Percentiles rank a stretch among this genome's conserved stretches.
These are phyloP conservation scores for Pseudomassariella vexata DNA, from an alignment of 2,329 filamentous ascomycete genomes.

Conservation along the genomic window DNA sequence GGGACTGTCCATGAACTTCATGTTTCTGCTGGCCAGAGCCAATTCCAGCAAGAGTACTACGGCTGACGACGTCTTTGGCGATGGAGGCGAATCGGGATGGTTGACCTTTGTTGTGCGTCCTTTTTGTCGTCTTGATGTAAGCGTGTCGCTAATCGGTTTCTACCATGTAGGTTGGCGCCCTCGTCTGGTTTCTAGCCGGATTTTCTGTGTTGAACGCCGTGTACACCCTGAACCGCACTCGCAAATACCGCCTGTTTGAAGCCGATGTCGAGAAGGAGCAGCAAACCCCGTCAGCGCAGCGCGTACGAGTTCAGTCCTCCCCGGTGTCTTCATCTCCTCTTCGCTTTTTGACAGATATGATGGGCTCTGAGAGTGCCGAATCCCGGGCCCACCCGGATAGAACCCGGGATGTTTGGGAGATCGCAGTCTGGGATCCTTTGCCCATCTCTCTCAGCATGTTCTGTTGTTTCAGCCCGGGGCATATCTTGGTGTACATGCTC, in stretches of 20 bases:
- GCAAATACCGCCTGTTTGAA: constrained; percentile 89
- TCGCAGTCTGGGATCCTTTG: constrained; percentile 88
- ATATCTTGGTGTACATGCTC: constrained; percentile 85
- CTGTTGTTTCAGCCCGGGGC: constrained; percentile 87
- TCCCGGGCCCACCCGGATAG: constrained; percentile 79
- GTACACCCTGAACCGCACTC: constrained; percentile 75
- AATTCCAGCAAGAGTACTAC: constrained; percentile 56
- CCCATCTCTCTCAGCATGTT: constrained; percentile 78
- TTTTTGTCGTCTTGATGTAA: constrained; percentile 8
- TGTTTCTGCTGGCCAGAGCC: constrained; percentile 77
- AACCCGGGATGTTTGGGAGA: constrained; percentile 86
- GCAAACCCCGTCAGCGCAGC: constrained; percentile 76
- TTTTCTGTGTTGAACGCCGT: constrained; percentile 71
- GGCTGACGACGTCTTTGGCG: constrained; percentile 80
- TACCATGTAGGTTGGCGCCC: constrained; percentile 52
- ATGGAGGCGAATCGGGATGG: constrained; percentile 61
- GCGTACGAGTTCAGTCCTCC: constrained; percentile 83
- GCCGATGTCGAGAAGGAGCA: constrained; percentile 70
- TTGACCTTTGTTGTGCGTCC: constrained; percentile 47
- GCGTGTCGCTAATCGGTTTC: constrained; percentile 10
- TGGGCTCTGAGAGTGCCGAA: constrained; percentile 67
- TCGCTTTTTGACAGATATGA: constrained; percentile 62
- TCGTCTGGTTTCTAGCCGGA: constrained; percentile 63
- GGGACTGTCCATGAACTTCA: constrained; percentile 69
- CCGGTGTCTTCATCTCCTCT: constrained; percentile 74